Conservation (phyloP, 306 rosid genomes). For the Lathyrus aphaca region DNA sequence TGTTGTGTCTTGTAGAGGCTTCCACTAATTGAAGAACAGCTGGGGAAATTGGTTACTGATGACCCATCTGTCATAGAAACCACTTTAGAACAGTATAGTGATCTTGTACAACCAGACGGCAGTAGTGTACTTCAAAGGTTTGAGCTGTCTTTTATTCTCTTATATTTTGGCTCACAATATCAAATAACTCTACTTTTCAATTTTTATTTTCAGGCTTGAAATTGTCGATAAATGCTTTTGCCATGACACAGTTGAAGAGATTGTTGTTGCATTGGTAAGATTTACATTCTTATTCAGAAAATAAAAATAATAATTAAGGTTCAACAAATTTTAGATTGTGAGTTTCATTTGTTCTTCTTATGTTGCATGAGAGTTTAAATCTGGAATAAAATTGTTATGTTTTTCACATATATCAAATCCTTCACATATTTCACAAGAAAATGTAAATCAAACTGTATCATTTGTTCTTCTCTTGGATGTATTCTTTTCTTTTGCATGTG, state of each 20-base stretch:
- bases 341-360: constrained; percentile 20
- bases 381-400: no score
- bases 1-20: constrained; percentile 59
- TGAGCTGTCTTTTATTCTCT: constrained; percentile 31
- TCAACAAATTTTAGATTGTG: background rate
- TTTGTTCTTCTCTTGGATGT: constrained; percentile 15
- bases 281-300: constrained; percentile 16
- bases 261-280: constrained; percentile 75
- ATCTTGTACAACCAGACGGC: constrained; percentile 58
- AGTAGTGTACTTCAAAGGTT: constrained; percentile 70
- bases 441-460: background rate
- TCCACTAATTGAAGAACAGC: constrained; percentile 79
- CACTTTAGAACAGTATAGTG: constrained; percentile 74
- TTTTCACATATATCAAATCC: no score
- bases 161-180: constrained; percentile 10
- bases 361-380: background rate
- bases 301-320: constrained; percentile 19
- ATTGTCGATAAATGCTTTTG: constrained; percentile 72
- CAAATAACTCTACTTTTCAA: constrained; percentile 27
- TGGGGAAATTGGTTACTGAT: constrained; percentile 75
- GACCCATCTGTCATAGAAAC: constrained; percentile 86
- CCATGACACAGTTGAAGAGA: constrained; percentile 87
- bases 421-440: no score
- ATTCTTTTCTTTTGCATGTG: background rate
- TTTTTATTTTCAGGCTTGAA: constrained; percentile 64